phyloP scores from a whole-genome alignment of 495 filamentous ascomycete species.

The Lasiosphaeria hispida region DNA sequence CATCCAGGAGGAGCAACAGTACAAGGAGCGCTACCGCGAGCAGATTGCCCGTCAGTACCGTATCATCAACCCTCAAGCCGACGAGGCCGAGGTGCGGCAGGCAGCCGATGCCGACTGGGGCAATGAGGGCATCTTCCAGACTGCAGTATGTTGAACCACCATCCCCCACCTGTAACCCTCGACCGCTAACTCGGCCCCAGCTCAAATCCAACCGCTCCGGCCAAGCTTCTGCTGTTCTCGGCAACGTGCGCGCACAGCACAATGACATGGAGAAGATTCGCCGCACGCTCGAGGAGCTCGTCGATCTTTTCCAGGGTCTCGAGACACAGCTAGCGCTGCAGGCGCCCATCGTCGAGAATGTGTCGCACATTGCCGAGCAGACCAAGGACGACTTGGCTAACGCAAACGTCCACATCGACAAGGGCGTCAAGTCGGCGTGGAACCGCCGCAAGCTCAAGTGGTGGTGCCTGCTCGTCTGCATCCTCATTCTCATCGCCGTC shows the following conservation, averaged over 20 bases:
- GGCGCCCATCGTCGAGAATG: conserved; percentile 52
- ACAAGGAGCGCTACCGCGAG: conserved; percentile 62
- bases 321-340: conserved; percentile 64
- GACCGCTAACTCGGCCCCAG: conserved; percentile 32
- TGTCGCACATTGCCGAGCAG: conserved; percentile 55
- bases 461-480: conserved; percentile 61
- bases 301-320: conserved; percentile 64
- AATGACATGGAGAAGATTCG: conserved; percentile 73
- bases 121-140: conserved; percentile 73
- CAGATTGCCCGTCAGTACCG: conserved; percentile 71
- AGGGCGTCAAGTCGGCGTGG: conserved; percentile 57
- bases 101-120: conserved; percentile 68
- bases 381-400: conserved; percentile 56
- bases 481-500: conserved; percentile 55
- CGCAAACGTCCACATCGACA: conserved; percentile 59
- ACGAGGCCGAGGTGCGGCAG: conserved; percentile 59
- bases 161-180: background rate
- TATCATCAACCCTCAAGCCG: conserved; percentile 72
- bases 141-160: conserved; percentile 53
- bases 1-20: conserved; percentile 62
- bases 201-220: conserved; percentile 67
- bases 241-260: conserved; percentile 71
- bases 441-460: conserved; percentile 66
- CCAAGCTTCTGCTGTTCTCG: conserved; percentile 63
- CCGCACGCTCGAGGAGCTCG: conserved; percentile 61